Conservation (phyloP, 1,284 basidiomycete genomes). For the Sanguinoderma infundibulare region DNA sequence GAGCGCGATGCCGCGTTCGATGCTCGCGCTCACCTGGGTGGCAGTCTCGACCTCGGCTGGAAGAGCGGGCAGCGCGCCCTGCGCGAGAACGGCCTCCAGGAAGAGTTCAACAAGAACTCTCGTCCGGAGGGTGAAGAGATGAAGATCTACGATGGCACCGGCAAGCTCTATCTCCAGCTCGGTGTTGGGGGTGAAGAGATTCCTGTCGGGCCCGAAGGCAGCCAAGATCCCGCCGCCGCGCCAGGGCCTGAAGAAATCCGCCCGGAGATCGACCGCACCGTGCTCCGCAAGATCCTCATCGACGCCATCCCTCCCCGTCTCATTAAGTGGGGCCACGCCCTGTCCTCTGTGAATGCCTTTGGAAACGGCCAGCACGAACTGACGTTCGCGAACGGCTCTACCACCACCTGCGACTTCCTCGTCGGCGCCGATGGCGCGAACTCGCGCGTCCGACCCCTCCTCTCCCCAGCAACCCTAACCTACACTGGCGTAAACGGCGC, state of each 20-base stretch:
- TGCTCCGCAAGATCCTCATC: constrained; percentile 1
- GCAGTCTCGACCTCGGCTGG: background rate
- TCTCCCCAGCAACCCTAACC: background rate
- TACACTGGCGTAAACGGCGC: background rate
- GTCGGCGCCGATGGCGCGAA: too few species aligned
- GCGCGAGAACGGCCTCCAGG: background rate
- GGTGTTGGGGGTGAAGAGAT: background rate
- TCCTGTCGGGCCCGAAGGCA: background rate
- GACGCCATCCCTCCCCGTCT: background rate
- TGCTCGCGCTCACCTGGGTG: background rate
- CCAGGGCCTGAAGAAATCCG: background rate
- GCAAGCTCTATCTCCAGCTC: background rate
- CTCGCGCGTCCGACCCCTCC: constrained; percentile 1
- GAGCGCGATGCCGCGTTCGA: background rate
- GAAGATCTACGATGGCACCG: background rate
- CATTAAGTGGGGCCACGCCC: too few species aligned
- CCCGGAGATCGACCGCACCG: constrained; percentile 1
- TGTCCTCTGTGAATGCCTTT: background rate
- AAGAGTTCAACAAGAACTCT: too few species aligned
- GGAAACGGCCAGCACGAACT: background rate
- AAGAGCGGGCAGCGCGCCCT: background rate
- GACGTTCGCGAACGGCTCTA: background rate
- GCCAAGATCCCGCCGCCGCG: too few species aligned
- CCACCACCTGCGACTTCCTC: background rate
- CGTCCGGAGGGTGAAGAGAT: background rate